phyloP scores from a whole-genome alignment of 257 asterid species.

The Jasminum sambac region DNA sequence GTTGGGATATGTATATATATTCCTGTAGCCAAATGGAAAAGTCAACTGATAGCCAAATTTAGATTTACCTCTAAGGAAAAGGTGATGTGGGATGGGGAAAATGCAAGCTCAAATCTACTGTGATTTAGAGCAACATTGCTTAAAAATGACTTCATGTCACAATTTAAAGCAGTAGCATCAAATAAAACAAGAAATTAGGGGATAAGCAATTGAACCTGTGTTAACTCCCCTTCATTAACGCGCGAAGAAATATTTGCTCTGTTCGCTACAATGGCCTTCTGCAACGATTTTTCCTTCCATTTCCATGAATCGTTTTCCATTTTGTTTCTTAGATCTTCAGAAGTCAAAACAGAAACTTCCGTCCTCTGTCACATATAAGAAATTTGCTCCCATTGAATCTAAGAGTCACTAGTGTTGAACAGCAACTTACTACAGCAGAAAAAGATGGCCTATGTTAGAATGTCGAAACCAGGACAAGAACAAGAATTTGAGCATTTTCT shows the following conservation, averaged over 20 bases:
- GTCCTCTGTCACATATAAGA: background rate
- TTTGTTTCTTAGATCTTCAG: slow-evolving; percentile 23
- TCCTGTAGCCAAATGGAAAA: background rate
- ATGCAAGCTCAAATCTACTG: background rate
- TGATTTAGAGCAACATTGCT: background rate
- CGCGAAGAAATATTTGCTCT: slow-evolving; percentile 43
- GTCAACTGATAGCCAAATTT: background rate
- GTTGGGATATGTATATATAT: background rate
- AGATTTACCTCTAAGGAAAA: background rate
- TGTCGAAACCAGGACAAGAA: background rate
- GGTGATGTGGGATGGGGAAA: background rate
- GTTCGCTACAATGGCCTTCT: slow-evolving; percentile 57
- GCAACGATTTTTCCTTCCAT: slow-evolving; percentile 77
- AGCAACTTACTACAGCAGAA: background rate
- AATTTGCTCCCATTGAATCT: slow-evolving; percentile 3
- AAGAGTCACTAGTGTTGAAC: background rate
- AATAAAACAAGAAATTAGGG: background rate
- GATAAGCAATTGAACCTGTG: slow-evolving; percentile 31
- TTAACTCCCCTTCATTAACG: slow-evolving; percentile 56
- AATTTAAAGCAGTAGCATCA: slow-evolving; percentile 3
- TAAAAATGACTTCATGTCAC: background rate
- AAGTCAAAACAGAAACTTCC: slow-evolving; percentile 28
- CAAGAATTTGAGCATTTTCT: background rate
- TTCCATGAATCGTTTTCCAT: slow-evolving; percentile 83
- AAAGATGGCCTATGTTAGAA: background rate